Evolutionary conservation across 176 grass and related monocot genomes (phyloP), one percentile per base, ranked within the genome.

Genomic region (Cenchrus americanus): DNA sequence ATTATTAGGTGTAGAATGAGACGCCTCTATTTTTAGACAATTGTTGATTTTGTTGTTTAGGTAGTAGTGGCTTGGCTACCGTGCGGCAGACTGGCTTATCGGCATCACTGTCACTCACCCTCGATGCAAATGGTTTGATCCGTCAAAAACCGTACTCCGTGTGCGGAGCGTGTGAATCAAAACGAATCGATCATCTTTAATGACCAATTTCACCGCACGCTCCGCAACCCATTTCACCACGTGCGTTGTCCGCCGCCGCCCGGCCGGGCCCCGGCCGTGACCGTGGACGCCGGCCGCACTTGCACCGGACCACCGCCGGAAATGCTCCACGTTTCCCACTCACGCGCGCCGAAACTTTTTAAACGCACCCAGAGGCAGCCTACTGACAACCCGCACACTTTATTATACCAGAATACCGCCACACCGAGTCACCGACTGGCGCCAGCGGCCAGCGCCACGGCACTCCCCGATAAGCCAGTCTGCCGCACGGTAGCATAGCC

Each of bases 261-360:
- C 26, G 27, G 8, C 14, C 2, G 46, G 47, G 15, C 23, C 48
- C 71, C 30, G 72, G 30, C 55, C 21, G 55, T 21, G 51, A 9
- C 15, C 14, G 30, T 55, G 49, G 11, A 54, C 15, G 41, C 49
- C 61, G 24, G 13, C 24, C 61, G 61, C 61, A 63, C 24, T 63
- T 27, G 18, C 11, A 18, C 63, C 64, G 62, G 63, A 5, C 21
- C 43, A 23, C 2, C 26, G 41, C 19, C 53, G 41, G 53, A 30
- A 4, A 68, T 19, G 5, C 0, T 14, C 57, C 67, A 64, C 76
- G 77, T 73, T 80, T 86, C 59, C 57, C 76, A 73, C 47, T 26
- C 24, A 18, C 14, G 19, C 14, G 66, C 70, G 2, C 71, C 1
- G 2, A 2, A 6, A 8, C 41, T 42, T 88, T 63, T 71, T 54